A percentile compares a stretch with the other conserved stretches of the same genome.
phyloP scores from a whole-genome alignment of 805 yeast species.

The Candida lessepsii region DNA sequence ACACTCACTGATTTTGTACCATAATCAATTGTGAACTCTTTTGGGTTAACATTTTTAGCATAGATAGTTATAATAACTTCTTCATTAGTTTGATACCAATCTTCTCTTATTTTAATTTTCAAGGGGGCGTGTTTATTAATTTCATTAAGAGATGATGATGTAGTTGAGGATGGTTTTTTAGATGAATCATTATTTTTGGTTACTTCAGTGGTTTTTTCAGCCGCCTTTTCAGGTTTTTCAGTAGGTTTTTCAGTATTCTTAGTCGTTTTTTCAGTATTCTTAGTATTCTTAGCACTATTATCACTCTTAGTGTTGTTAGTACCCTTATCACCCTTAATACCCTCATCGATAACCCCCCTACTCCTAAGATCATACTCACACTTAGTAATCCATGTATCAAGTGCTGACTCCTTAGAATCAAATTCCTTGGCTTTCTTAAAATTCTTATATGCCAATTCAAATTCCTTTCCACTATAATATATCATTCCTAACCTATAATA shows the following conservation, averaged over 20 bases:
- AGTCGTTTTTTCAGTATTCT: background rate
- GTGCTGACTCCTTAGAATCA: conserved; percentile 45
- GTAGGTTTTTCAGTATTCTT: too few species aligned
- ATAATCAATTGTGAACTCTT: conserved; percentile 43
- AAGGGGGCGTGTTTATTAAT: conserved; percentile 42
- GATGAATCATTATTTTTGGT: conserved; percentile 19
- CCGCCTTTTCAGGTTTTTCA: too few species aligned
- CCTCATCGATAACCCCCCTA: too few species aligned
- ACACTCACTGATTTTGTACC: conserved; percentile 34
- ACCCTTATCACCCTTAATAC: too few species aligned
- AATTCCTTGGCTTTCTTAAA: conserved; percentile 42
- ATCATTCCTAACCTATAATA: conserved; percentile 49
- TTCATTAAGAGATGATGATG: conserved; percentile 26
- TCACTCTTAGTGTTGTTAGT: too few species aligned
- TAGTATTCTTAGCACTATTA: too few species aligned
- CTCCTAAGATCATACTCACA: conserved; percentile 10
- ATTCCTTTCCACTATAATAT: conserved; percentile 44
- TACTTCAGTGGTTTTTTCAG: background rate
- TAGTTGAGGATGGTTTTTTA: too few species aligned
- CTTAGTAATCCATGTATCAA: conserved; percentile 48
- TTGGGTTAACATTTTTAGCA: conserved; percentile 60
- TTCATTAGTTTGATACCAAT: conserved; percentile 61
- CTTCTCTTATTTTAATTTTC: conserved; percentile 35
- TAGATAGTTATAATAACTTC: conserved; percentile 67
- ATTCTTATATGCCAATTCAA: conserved; percentile 38